Percentiles rank a stretch among this genome's conserved stretches.
Conservation (phyloP, 352 stramenopile genomes). For the Elongisporangium undulatum region DNA sequence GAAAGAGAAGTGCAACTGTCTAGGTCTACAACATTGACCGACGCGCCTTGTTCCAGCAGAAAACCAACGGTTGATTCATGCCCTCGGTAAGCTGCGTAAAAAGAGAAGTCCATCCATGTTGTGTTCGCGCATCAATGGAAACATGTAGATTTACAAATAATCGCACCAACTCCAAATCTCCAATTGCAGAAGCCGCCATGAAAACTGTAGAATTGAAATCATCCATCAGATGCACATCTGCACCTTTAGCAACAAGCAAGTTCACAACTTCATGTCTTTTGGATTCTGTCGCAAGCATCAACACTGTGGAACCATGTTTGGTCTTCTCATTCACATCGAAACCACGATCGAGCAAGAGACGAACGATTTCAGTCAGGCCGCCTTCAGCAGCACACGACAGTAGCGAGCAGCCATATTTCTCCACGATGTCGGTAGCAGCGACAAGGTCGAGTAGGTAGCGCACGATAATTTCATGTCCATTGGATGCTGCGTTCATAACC, state of each 20-base stretch:
- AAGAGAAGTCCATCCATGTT: neutral
- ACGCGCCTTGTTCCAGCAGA: neutral
- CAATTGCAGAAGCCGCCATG: neutral
- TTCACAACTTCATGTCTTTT: neutral
- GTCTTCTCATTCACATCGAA: too few relatives aligned
- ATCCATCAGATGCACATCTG: neutral
- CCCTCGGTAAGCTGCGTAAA: neutral
- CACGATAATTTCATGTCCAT: too few relatives aligned
- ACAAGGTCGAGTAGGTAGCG: too few relatives aligned
- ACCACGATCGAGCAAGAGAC: too few relatives aligned
- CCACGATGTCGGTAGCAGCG: too few relatives aligned
- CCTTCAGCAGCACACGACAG: too few relatives aligned
- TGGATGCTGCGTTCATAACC: too few relatives aligned
- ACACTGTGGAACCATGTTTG: neutral
- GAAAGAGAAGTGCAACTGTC: neutral
- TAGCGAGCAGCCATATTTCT: too few relatives aligned
- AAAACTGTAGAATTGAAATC: neutral
- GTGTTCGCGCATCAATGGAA: neutral
- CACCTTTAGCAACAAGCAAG: neutral
- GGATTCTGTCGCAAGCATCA: neutral
- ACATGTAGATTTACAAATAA: neutral
- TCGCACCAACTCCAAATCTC: neutral
- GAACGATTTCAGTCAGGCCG: too few relatives aligned
- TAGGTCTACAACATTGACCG: neutral
- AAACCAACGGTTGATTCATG: neutral